Conservation (phyloP, 2,329 filamentous ascomycete genomes). For the Clonostachys rosea region DNA sequence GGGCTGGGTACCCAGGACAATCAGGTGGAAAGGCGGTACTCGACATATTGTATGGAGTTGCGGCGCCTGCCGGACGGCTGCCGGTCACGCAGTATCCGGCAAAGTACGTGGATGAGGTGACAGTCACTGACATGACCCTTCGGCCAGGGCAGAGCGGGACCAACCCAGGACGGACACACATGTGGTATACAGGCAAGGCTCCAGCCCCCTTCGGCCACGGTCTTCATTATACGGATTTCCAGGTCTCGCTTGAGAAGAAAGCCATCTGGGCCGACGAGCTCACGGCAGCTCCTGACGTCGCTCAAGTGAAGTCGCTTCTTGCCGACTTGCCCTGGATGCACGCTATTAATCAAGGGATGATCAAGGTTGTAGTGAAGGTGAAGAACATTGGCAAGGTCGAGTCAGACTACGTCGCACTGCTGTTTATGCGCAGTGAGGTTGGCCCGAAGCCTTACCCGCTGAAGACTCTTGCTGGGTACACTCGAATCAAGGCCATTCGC, state of each 20-base stretch:
- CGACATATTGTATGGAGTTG: conserved; percentile 44
- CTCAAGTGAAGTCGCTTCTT: not conserved
- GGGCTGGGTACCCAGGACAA: conserved; percentile 57
- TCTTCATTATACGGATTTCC: conserved; percentile 54
- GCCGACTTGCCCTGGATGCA: conserved; percentile 17
- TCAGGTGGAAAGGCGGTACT: conserved; percentile 51
- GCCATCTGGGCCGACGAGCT: not conserved
- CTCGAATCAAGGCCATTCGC: conserved; percentile 31
- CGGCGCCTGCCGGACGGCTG: conserved; percentile 46
- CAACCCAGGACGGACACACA: conserved; percentile 52
- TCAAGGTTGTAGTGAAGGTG: conserved; percentile 24
- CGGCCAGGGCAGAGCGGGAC: conserved; percentile 28
- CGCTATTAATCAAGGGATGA: not conserved
- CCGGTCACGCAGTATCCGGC: conserved; percentile 52
- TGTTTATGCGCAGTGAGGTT: conserved; percentile 38
- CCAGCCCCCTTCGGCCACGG: conserved; percentile 49
- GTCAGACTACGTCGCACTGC: conserved; percentile 48
- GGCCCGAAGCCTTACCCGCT: conserved; percentile 45
- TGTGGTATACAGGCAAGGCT: conserved; percentile 45
- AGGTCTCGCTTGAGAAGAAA: conserved; percentile 11
- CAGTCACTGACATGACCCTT: conserved; percentile 52
- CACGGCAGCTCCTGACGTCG: not conserved
- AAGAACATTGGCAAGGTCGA: conserved; percentile 37
- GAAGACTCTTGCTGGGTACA: conserved; percentile 47
- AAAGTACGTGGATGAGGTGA: conserved; percentile 40